Conservation (phyloP, 2,329 filamentous ascomycete genomes). For the Trichoderma cornu-damae region DNA sequence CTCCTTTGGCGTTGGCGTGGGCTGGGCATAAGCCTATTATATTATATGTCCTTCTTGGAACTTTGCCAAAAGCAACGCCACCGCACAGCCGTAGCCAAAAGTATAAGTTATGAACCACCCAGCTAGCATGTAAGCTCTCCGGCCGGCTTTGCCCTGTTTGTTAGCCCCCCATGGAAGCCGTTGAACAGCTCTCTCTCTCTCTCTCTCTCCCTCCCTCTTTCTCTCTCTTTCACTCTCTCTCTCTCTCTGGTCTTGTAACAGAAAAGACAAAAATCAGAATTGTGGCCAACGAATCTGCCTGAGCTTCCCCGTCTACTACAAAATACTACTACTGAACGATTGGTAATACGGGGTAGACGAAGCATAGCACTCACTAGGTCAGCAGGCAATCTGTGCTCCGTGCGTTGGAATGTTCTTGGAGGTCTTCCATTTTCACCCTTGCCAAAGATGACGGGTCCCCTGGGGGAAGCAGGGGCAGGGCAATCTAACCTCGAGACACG, state of each 20-base stretch:
- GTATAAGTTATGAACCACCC: not conserved
- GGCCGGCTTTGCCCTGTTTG: not conserved
- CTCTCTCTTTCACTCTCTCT: too few relatives aligned
- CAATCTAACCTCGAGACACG: not conserved
- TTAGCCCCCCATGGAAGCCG: too few relatives aligned
- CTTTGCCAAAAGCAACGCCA: slow-evolving; percentile 3
- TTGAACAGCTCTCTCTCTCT: too few relatives aligned
- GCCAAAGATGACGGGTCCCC: not conserved
- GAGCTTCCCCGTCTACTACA: too few relatives aligned
- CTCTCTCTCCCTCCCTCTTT: too few relatives aligned
- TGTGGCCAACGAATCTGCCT: too few relatives aligned
- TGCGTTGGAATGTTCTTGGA: not conserved
- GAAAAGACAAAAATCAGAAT: too few relatives aligned
- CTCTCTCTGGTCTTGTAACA: too few relatives aligned
- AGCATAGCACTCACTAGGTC: not conserved
- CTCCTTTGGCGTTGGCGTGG: not conserved
- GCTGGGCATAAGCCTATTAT: too few relatives aligned
- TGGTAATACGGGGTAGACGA: not conserved
- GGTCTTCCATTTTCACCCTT: not conserved
- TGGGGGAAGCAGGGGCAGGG: not conserved
- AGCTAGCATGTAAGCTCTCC: not conserved
- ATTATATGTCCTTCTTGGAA: too few relatives aligned
- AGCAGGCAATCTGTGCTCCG: not conserved
- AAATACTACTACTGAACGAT: too few relatives aligned
- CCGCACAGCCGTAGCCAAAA: slow-evolving; percentile 1